These are phyloP conservation scores for Astrephomene gubernaculifera DNA, from an alignment of 139 green algal genomes.

Conservation along the genomic window DNA sequence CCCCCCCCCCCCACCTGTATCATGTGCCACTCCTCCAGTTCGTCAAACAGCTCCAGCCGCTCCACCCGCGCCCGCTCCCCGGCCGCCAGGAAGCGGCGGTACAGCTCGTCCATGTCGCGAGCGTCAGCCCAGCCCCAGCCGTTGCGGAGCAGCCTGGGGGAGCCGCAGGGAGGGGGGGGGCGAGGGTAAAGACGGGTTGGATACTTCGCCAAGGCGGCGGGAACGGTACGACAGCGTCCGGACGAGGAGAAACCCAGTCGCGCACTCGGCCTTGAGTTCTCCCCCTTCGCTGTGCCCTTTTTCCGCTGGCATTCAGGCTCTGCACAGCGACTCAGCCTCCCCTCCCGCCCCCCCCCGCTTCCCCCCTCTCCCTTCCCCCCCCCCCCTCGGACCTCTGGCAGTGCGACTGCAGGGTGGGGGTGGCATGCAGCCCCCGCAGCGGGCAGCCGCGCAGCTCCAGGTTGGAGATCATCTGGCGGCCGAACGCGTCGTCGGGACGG, in stretches of 20 bases:
- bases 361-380: too few species aligned
- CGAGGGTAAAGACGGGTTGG: too few species aligned
- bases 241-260: too few species aligned
- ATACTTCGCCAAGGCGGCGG: too few species aligned
- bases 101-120: conserved; percentile 82
- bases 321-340: too few species aligned
- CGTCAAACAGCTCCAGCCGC: conserved; percentile 88
- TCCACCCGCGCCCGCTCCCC: conserved; percentile 55
- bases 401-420: conserved; percentile 77
- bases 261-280: too few species aligned
- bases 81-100: conserved; percentile 46
- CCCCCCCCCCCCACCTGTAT: conserved; percentile 79
- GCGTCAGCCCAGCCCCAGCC: conserved; percentile 74
- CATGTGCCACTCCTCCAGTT: conserved; percentile 97
- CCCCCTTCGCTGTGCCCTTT: too few species aligned
- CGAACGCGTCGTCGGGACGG: conserved; percentile 88
- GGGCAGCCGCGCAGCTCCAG: conserved; percentile 87
- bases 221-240: too few species aligned
- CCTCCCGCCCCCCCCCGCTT: too few species aligned
- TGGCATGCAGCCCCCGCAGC: conserved; percentile 78
- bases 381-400: conserved; percentile 37
- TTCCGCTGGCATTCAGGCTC: too few species aligned
- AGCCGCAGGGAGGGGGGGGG: too few species aligned
- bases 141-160: conserved; percentile 36
- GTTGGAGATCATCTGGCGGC: conserved; percentile 89